Evolutionary conservation across 2,329 filamentous ascomycete species (phyloP).

Genomic region (Berkeleyomyces basicola): DNA sequence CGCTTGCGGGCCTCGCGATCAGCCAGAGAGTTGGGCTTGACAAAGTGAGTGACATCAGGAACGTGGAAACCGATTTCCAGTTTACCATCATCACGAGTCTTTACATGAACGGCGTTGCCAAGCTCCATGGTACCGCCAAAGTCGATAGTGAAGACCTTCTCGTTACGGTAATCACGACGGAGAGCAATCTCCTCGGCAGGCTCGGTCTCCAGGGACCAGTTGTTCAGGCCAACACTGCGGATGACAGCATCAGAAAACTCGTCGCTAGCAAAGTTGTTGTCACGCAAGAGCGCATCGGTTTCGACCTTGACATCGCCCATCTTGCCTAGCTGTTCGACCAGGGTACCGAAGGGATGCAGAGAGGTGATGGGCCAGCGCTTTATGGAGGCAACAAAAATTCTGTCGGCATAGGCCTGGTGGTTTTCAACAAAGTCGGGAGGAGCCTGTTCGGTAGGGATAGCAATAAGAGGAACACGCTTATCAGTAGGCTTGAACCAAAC

Average conservation of each 20-base stretch:
- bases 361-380: conserved; percentile 99
- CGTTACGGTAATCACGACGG: conserved; percentile 78
- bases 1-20: conserved; percentile 97
- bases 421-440: conserved; percentile 97
- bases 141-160: conserved; percentile 84
- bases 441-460: conserved; percentile 94
- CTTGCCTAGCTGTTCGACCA: conserved; percentile 89
- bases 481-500: conserved; percentile 99
- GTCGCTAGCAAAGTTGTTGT: conserved; percentile 97
- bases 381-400: conserved; percentile 97
- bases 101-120: conserved; percentile 85
- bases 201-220: conserved; percentile 78
- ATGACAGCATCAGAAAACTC: conserved; percentile 95
- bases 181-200: conserved; percentile 54
- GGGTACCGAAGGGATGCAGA: conserved; percentile 93
- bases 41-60: conserved; percentile 87
- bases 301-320: conserved; percentile 97
- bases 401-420: conserved; percentile 92
- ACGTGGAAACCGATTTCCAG: conserved; percentile 93
- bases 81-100: conserved; percentile 63
- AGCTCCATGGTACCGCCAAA: conserved; percentile 76
- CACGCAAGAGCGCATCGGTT: conserved; percentile 86
- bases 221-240: conserved; percentile 78
- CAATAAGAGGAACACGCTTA: conserved; percentile 94
- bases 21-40: conserved; percentile 88